Evolutionary conservation across 192 early-diverging fungal genomes (phyloP), one percentile per base, ranked within the genome.

Genomic region (Entomortierella lignicola): DNA sequence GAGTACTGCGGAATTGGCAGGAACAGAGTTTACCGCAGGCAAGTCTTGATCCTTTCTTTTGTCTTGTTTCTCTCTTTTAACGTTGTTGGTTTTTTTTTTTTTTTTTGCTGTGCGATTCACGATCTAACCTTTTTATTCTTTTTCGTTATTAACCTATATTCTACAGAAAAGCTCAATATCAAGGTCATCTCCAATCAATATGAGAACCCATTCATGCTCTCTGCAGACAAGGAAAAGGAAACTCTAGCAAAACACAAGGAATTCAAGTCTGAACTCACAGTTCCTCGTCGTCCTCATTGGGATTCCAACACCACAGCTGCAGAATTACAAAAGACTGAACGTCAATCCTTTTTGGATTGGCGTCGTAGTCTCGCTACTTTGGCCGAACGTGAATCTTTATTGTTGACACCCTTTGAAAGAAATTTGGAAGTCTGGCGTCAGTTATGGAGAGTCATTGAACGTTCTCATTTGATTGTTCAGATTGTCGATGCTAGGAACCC

Each of bases 401-500:
- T 99, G 54, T 81, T 99, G 82, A 99, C 98, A 21, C 98, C 98
- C 31, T 99, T 96, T 65, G 98, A 99, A 85, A 91, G 96, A 55
- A 99, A 99, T 83, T 65, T 99, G 25, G 98, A 99, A 84, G 94
- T 99, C 27, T 99, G 98, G 98, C 87, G 97, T 57, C 98, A 99
- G 81, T 87, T 99, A 34, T 99, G 98, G 98, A 90, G 98, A 32
- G 98, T 99, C 50, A 94, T 99, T 70, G 98, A 99, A 83, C 87
- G 95, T 54, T 97, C 96, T 29, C 92, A 98, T 65, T 69, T 99
- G 84, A 83, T 99, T 20, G 97, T 99, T 37, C 98, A 99, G 87
- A 99, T 99, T 60, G 98, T 99, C 32, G 98, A 99, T 86, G 97
- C 97, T 8, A 89, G 98, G 50, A 96, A 99, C 84, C 97, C 97